Evolutionary conservation across 257 asterid genomes (phyloP).

Genomic region (Mitragyna speciosa): DNA sequence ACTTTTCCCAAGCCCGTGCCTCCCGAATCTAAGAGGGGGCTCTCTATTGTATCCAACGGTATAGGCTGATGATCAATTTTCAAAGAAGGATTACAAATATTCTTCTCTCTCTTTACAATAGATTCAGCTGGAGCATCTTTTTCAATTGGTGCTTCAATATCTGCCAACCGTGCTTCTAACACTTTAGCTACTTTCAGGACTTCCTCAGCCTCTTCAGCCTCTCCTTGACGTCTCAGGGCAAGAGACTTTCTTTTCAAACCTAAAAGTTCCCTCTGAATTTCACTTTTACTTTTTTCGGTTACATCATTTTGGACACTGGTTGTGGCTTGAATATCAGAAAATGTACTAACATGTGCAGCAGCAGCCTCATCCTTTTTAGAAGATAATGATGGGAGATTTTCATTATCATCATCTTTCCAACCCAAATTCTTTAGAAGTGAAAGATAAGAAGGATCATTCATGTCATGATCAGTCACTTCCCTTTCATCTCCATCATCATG

Average conservation of each 20-base stretch:
- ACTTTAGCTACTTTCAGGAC: slow-evolving; percentile 54
- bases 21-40: slow-evolving; percentile 1
- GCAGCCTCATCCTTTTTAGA: slow-evolving; percentile 24
- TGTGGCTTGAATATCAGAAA: slow-evolving; percentile 32
- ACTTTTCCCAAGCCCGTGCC: neutral
- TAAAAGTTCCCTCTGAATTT: slow-evolving; percentile 81
- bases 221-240: slow-evolving; percentile 79
- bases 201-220: slow-evolving; percentile 77
- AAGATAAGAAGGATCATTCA: slow-evolving; percentile 79
- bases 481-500: slow-evolving; percentile 47
- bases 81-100: slow-evolving; percentile 17
- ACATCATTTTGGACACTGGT: slow-evolving; percentile 23
- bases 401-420: slow-evolving; percentile 70
- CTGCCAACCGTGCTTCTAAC: slow-evolving; percentile 68
- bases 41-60: slow-evolving; percentile 28
- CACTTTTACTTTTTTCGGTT: slow-evolving; percentile 60
- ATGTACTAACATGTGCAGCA: slow-evolving; percentile 14
- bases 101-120: slow-evolving; percentile 17
- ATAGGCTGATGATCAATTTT: slow-evolving; percentile 22
- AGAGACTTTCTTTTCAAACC: slow-evolving; percentile 78
- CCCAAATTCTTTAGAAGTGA: slow-evolving; percentile 81
- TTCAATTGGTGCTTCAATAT: slow-evolving; percentile 46
- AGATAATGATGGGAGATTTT: slow-evolving; percentile 19
- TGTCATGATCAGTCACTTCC: slow-evolving; percentile 83
- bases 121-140: slow-evolving; percentile 32